Base-by-base conservation (phyloP, 306 rosid genomes). In the Dryas alaskensis region DNA sequence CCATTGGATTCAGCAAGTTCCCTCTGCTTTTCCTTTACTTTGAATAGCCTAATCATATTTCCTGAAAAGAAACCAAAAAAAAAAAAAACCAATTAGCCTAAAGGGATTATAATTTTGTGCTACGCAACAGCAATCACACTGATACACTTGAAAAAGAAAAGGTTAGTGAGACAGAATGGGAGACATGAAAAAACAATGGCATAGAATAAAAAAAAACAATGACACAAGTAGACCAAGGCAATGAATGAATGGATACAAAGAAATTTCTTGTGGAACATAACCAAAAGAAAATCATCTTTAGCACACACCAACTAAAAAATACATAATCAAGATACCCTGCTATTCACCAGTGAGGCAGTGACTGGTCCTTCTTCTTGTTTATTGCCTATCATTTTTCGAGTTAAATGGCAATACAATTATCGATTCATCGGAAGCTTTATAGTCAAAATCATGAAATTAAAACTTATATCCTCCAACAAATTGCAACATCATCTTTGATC, bases 21-120 rank as follows among this genome's bases (percentile, higher is more conserved):
- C 83, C 92, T 85, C 82, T 91, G 98, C 72, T 89, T 93, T 76
- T 91, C 98, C 90, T 91, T 93, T 57, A 93, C 96, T 84, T 93
- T 93, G 54, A 93, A 91, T 3, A 89, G 86, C 81, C 84, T 87
- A 77, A 91, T 93, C 98, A 93, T 93, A 48, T 84, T 70, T 87
- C 86, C 98, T 88, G 72, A 69, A 66, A 39, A 14, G 4, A 40
- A 31, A 31, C 37, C 2, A 4, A 72, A 75, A 19, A 78, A 42
- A 7, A 67, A 69, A 0, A 17, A 72, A 47, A 19, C 19, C 52
- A 49, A 72, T 81, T 48, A 80, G 71, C 45, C 71, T 72, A 58
- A 1, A 69, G 55, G 12, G 68, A 48, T 14, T 58, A 37, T 67
- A 22, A 11, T 11, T 65, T 40, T 31, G 50, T 55, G 53, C 53